phyloP scores from a whole-genome alignment of 2,329 filamentous ascomycete genomes.

The Chaetothyriales sp. region DNA sequence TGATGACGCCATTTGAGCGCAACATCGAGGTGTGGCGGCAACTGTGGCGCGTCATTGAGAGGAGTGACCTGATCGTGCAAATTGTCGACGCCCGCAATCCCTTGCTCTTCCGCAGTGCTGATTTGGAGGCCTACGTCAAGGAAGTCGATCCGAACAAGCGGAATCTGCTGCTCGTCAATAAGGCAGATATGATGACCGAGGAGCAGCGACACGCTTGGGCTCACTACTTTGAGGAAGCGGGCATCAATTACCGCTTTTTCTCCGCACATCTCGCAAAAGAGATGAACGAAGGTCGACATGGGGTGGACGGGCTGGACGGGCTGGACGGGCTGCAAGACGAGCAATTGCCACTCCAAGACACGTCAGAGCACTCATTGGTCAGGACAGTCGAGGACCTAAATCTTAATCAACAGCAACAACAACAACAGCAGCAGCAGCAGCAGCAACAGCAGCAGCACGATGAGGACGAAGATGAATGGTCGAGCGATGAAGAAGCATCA shows the following conservation, averaged over 20 bases:
- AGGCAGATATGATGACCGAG: slow-evolving; percentile 95
- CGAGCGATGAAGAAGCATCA: slow-evolving; percentile 26
- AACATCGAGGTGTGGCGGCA: slow-evolving; percentile 98
- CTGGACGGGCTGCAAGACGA: slow-evolving; percentile 25
- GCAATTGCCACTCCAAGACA: slow-evolving; percentile 11
- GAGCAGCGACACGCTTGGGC: slow-evolving; percentile 76
- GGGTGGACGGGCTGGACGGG: slow-evolving; percentile 40
- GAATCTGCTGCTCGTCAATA: slow-evolving; percentile 90
- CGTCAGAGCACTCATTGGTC: slow-evolving; percentile 12
- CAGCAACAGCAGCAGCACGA: slow-evolving; percentile 21
- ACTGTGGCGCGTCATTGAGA: slow-evolving; percentile 93
- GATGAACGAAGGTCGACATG: slow-evolving; percentile 56
- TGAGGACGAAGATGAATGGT: slow-evolving; percentile 34
- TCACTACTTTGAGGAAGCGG: slow-evolving; percentile 63
- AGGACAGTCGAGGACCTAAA: slow-evolving; percentile 14
- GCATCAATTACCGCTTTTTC: slow-evolving; percentile 90
- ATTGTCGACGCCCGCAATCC: slow-evolving; percentile 97
- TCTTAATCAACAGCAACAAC: slow-evolving; percentile 14
- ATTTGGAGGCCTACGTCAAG: slow-evolving; percentile 87
- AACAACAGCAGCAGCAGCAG: slow-evolving; percentile 2
- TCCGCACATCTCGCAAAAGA: slow-evolving; percentile 88
- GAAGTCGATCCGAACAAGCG: slow-evolving; percentile 77
- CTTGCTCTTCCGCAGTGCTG: slow-evolving; percentile 82
- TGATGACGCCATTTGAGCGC: slow-evolving; percentile 96
- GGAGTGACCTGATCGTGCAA: slow-evolving; percentile 89